Evolutionary conservation across 192 early-diverging fungal species (phyloP), one percentile per base, ranked within the genome.

Genomic region (Backusella sp.): DNA sequence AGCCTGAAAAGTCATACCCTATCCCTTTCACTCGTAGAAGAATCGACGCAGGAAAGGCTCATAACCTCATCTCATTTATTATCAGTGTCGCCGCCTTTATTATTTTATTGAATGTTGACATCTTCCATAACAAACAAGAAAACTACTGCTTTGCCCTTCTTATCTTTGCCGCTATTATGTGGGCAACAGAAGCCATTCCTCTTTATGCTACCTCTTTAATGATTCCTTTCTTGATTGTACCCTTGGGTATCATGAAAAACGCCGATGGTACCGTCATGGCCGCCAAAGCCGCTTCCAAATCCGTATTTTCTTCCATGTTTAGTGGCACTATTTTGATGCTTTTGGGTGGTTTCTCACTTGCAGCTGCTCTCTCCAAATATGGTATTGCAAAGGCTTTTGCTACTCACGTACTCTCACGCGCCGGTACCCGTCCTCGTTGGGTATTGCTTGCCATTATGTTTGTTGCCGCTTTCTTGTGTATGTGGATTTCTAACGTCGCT

Each of bases 101-200:
- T 32, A 66, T 87, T 6, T 79, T 92, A 35, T 82, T 93, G 79
- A 79, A 82, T 2, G 76, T 90, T 69, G 82, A 87, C 8, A 81
- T 91, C 53, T 96, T 95, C 81, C 85, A 86, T 21, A 86, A 85
- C 26, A 77, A 44, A 0, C 92, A 94, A 77, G 91, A 96, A 83
- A 91, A 94, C 67, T 88, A 92, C 56, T 97, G 96, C 84, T 93
- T 95, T 85, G 96, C 94, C 5, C 89, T 97, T 68, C 84, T 97
- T 34, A 86, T 97, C 42, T 91, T 91, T 49, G 92, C 91, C 65
- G 94, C 94, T 44, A 80, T 91, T 42, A 82, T 97, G 66, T 97
- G 96, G 96, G 96, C 95, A 2, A 92, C 92, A 26, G 96, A 92
- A 77, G 90, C 86, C 8, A 82, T 94, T 30, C 93, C 91, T n/a